Evolutionary conservation across 75 land plant species (phyloP).

Genomic region (Chamaecyparis obtusa): DNA sequence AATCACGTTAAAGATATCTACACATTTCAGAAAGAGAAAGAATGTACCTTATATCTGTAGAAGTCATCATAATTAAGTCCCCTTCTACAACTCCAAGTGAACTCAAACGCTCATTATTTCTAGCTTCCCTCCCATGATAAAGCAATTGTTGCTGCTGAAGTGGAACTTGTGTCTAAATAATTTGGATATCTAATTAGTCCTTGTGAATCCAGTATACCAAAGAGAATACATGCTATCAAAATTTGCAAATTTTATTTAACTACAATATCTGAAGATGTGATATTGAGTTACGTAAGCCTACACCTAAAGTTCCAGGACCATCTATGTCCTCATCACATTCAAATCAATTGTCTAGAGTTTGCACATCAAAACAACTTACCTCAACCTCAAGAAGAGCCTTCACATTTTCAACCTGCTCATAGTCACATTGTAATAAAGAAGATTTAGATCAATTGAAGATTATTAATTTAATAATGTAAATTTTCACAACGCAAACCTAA

Average conservation of each 20-base stretch:
- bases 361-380: slow-evolving; percentile 40
- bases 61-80: slow-evolving; percentile 75
- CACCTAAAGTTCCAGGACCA: background rate
- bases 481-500: background rate
- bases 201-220: background rate
- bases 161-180: slow-evolving; percentile 60
- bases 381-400: slow-evolving; percentile 94
- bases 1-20: background rate
- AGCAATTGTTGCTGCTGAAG: slow-evolving; percentile 79
- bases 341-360: background rate
- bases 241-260: background rate
- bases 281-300: background rate
- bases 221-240: background rate
- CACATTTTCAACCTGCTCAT: slow-evolving; percentile 77
- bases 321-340: background rate
- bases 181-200: slow-evolving; percentile 2
- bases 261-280: background rate
- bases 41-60: slow-evolving; percentile 14
- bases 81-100: slow-evolving; percentile 71
- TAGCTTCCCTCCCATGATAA: slow-evolving; percentile 77
- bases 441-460: background rate
- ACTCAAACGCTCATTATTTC: slow-evolving; percentile 59
- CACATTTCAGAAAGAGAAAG: background rate
- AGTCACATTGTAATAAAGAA: background rate
- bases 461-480: background rate